Evolutionary conservation across 2,329 filamentous ascomycete species (phyloP), one percentile per base, ranked within the genome.

Genomic region (Chrysoporthe cubensis): DNA sequence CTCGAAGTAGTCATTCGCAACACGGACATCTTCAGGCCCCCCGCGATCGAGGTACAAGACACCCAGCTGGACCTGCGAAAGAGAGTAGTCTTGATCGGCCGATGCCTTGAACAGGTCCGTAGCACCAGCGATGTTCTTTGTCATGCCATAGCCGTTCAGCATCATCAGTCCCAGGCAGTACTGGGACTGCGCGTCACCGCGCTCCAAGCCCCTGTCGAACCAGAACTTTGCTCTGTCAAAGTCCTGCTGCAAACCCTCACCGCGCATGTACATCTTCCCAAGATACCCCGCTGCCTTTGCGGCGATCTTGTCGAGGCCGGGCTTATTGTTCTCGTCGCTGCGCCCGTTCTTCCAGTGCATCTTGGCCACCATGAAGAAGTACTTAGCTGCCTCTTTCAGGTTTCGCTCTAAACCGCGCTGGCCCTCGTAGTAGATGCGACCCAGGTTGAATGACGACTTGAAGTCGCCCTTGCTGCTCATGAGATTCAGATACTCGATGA

Each of bases 401-500:
- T 96, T 91, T 26, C 89, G 86, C 64, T 91, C 89, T 54, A 97
- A 82, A 0, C 88, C 89, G 66, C 91, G 86, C 66, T 93, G 89
- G 0, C 94, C 94, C 67, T 97, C 94, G 74, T 97, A 97, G 76
- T 96, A 92, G 70, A 97, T 87, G 71, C 93, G 89, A 3, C 92
- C 94, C 0, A 97, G 82, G 70, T 92, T 94, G 74, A 94, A 94
- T 0, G 93, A 95, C 0, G 94, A 93, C 76, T 92, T 94, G 66
- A 93, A 87, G 75, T 97, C 93, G 13, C 94, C 94, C 76, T 97
- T 97, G 69, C 94, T 89, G 6, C 93, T 93, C 85, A 97, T 91
- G 54, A 97, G 84, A 74, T 97, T 93, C 72, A 97, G 83, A 73
- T 97, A 99, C 76, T 99, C 96, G 68, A 99, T 88, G 18, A 98